These are phyloP conservation scores for Microcera coccophila DNA, from an alignment of 2,329 filamentous ascomycete genomes.

Conservation along the genomic window DNA sequence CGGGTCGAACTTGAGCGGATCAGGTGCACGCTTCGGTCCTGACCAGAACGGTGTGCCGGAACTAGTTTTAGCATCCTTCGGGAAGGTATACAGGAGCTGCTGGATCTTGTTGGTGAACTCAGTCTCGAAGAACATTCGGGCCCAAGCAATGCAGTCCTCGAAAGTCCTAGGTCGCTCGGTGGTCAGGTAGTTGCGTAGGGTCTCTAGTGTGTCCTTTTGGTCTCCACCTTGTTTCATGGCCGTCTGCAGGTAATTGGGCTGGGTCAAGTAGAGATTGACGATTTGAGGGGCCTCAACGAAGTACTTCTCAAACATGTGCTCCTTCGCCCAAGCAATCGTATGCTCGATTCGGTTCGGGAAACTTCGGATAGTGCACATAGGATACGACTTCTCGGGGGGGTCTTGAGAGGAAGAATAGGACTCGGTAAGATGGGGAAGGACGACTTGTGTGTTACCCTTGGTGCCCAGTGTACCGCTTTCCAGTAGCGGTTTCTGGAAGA, in stretches of 20 bases:
- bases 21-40: slow-evolving; percentile 92
- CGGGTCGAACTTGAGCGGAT: slow-evolving; percentile 82
- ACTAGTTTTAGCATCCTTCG: slow-evolving; percentile 85
- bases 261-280: slow-evolving; percentile 88
- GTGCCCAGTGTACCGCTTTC: slow-evolving; percentile 98
- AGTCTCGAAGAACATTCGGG: slow-evolving; percentile 86
- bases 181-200: slow-evolving; percentile 82
- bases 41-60: slow-evolving; percentile 95
- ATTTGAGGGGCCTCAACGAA: slow-evolving; percentile 93
- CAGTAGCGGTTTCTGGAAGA: slow-evolving; percentile 94
- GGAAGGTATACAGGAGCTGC: slow-evolving; percentile 94
- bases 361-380: slow-evolving; percentile 95
- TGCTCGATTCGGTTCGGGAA: slow-evolving; percentile 99
- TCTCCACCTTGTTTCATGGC: slow-evolving; percentile 91
- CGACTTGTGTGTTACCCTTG: slow-evolving; percentile 96
- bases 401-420: slow-evolving; percentile 95
- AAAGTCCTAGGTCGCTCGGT: slow-evolving; percentile 88
- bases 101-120: slow-evolving; percentile 97
- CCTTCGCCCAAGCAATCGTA: slow-evolving; percentile 96
- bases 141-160: slow-evolving; percentile 96
- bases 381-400: slow-evolving; percentile 96
- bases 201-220: slow-evolving; percentile 90
- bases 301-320: slow-evolving; percentile 82
- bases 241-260: slow-evolving; percentile 83
- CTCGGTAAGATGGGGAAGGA: slow-evolving; percentile 86